Evolutionary conservation across 176 grass and related monocot genomes (phyloP), one percentile per base, ranked within the genome.

Genomic region (Hsuehochloa calcarea): DNA sequence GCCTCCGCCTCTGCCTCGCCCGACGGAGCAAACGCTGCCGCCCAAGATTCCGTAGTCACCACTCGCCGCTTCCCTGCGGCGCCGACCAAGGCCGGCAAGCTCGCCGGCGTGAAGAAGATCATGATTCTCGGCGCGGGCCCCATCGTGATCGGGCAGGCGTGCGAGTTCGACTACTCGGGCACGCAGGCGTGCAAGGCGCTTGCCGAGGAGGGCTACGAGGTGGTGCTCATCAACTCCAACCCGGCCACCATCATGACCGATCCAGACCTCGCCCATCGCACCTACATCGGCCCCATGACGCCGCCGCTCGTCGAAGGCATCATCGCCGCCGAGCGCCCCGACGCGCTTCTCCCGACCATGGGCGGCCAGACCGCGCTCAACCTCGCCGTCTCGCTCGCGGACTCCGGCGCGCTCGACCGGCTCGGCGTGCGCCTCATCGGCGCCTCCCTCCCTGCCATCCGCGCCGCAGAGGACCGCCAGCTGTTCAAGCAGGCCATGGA

Each of bases 161-260:
- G 96, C 88, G 96, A 99, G 86, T 99, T 99, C 93, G 96, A 99
- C 90, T 99, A 99, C 90, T 99, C 96, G 4, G 93, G 96, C 14
- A 99, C 96, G 78, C 96, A 99, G 86, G 96, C 96, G 40, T 99
- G 96, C 96, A 99, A 94, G 82, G 91, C 96, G 31, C 91, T 99
- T 31, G 88, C 49, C 17, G 93, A 99, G 68, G 96, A 96, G 41
- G 96, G 96, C 15, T 99, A 94, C 81, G 77, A 96, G 88, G 91
- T 99, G 20, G 88, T 99, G 72, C 93, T 99, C 64, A 52, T 99
- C 26, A 99, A 99, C 85, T 99, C 96, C 74, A 99, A 99, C 61
- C 96, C 96, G 50, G 96, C 96, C 27, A 99, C 96, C 67, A 96
- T 99, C 88, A 99, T 99, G 96, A 96, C 96, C 23, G 96, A 99